Percentiles rank a stretch among this genome's conserved stretches.
phyloP scores from a whole-genome alignment of 257 asterid species.

The Nicotiana paniculata region DNA sequence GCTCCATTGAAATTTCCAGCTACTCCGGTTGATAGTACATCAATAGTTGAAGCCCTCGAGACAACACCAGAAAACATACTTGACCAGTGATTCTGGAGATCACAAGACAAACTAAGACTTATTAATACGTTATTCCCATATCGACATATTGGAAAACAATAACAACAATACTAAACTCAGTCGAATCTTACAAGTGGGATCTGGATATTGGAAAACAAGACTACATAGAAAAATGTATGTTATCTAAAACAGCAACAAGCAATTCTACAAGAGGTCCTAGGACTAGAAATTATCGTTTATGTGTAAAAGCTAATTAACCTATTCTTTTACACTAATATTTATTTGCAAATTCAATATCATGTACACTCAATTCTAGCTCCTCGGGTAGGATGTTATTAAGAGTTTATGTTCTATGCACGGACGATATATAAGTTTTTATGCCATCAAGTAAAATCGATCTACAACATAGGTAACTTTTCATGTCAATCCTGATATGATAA shows the following conservation, averaged over 20 bases:
- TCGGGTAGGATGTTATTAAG: too few relatives aligned
- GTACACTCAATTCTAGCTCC: background rate
- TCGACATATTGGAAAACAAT: background rate
- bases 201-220: too few relatives aligned
- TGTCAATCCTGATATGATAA: background rate
- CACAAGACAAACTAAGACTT: background rate
- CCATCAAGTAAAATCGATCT: background rate
- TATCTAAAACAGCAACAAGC: background rate
- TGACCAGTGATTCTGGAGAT: conserved; percentile 40
- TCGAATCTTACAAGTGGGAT: too few relatives aligned
- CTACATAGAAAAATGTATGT: background rate
- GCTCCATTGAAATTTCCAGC: conserved; percentile 34
- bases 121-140: background rate
- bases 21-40: conserved; percentile 32
- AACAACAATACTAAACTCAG: too few relatives aligned
- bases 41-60: conserved; percentile 29
- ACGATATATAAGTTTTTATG: background rate
- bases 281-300: background rate
- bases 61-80: conserved; percentile 35
- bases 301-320: background rate
- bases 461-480: background rate
- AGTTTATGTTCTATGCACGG: background rate
- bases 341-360: background rate
- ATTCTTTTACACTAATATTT: background rate
- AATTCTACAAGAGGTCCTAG: background rate